phyloP scores from a whole-genome alignment of 805 yeast genomes.

The Wickerhamomyces tratensis region DNA sequence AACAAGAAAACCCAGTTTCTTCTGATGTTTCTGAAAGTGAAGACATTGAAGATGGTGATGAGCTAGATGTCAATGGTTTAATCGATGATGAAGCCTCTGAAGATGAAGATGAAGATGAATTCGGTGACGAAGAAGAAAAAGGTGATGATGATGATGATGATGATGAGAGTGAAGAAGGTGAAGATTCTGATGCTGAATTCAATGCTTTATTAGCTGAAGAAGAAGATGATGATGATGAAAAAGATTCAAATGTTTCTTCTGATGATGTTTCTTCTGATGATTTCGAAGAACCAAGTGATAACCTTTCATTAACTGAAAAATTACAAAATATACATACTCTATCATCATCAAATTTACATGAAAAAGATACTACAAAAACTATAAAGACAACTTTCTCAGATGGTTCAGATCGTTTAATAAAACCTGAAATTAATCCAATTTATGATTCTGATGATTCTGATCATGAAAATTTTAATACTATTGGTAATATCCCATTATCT shows the following conservation, averaged over 20 bases:
- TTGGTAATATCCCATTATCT: conserved; percentile 86
- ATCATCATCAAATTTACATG: too few species aligned
- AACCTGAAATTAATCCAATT: conserved; percentile 89
- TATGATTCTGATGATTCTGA: conserved; percentile 94
- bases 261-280: conserved; percentile 34
- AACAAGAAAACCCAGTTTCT: conserved; percentile 9
- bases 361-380: conserved; percentile 26
- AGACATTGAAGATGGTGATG: conserved; percentile 12
- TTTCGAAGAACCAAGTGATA: conserved; percentile 43
- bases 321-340: conserved; percentile 45
- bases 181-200: conserved; percentile 54
- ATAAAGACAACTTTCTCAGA: conserved; percentile 52
- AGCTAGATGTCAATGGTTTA: conserved; percentile 10
- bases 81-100: conserved; percentile 6
- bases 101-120: conserved; percentile 6
- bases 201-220: conserved; percentile 51
- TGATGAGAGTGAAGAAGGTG: conserved; percentile 22
- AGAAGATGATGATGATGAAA: too few species aligned
- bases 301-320: conserved; percentile 40
- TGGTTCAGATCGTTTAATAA: conserved; percentile 68
- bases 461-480: conserved; percentile 69
- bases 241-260: conserved; percentile 26
- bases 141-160: conserved; percentile 7
- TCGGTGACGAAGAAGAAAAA: conserved; percentile 4
- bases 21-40: conserved; percentile 9